phyloP scores from a whole-genome alignment of 257 asterid genomes.

The Nemophila menziesii region DNA sequence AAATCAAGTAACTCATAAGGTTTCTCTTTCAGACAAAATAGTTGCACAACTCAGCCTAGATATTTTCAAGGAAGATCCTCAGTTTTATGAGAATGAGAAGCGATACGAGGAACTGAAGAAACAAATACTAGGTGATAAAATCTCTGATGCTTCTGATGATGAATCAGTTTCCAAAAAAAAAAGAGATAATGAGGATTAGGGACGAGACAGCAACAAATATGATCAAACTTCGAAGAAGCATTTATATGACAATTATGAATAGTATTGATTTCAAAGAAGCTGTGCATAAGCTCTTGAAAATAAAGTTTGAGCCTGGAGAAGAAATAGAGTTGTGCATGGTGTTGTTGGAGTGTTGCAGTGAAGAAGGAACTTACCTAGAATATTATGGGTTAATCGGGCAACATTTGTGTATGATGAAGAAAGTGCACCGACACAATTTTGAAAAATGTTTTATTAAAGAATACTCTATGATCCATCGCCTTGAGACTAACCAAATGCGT shows the following conservation, averaged over 20 bases:
- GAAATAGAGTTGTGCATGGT: no score
- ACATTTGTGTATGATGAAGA: no score
- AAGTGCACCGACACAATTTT: no score
- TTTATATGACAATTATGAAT: constrained; percentile 86
- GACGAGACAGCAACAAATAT: constrained; percentile 90
- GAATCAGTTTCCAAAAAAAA: constrained; percentile 28
- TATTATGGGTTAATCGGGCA: no score
- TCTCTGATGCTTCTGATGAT: constrained; percentile 51
- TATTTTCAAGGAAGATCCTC: constrained; percentile 9
- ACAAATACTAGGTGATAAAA: constrained; percentile 81
- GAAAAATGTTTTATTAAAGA: no score
- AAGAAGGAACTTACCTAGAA: no score
- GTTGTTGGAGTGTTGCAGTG: no score
- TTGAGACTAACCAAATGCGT: no score
- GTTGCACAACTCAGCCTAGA: constrained; percentile 28
- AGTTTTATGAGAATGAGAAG: constrained; percentile 3
- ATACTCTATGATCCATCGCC: no score
- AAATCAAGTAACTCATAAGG: constrained; percentile 38
- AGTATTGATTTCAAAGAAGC: constrained; percentile 97
- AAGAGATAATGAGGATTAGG: constrained; percentile 54
- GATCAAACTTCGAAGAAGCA: constrained; percentile 79
- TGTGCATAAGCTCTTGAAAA: constrained; percentile 72
- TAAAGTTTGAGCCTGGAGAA: constrained; percentile 91
- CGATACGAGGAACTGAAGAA: constrained; percentile 79
- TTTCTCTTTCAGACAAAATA: constrained; percentile 26